A percentile compares a stretch with the other conserved stretches of the same genome.
Conservation (phyloP, 805 yeast species). For the Candida cerambycidarum region DNA sequence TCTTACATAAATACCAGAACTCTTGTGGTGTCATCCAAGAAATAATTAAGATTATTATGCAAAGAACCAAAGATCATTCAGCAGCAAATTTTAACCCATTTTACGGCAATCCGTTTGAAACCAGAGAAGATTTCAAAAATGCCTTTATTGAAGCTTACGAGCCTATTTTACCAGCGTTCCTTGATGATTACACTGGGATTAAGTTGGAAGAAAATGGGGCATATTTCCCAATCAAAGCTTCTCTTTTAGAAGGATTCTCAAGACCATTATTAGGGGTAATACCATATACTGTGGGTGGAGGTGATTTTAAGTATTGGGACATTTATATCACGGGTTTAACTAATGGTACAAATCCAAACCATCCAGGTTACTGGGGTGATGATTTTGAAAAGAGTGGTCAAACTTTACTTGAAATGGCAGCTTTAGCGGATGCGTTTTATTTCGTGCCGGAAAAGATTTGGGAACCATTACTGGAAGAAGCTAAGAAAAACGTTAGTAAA, state of each 20-base stretch:
- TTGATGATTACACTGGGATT: slow-evolving; percentile 16
- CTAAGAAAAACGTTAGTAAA: slow-evolving; percentile 17
- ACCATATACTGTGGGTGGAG: slow-evolving; percentile 22
- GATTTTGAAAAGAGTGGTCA: slow-evolving; percentile 15
- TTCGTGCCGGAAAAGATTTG: slow-evolving; percentile 24
- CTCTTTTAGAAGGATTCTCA: slow-evolving; percentile 27
- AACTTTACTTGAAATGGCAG: slow-evolving; percentile 29
- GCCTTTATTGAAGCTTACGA: slow-evolving; percentile 9
- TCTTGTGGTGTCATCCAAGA: too few relatives aligned
- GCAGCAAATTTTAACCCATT: slow-evolving; percentile 2
- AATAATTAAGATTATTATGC: too few relatives aligned
- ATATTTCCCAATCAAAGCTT: slow-evolving; percentile 20
- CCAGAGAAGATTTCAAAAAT: slow-evolving; percentile 8
- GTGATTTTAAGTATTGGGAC: slow-evolving; percentile 21
- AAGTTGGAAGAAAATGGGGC: slow-evolving; percentile 21
- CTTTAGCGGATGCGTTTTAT: slow-evolving; percentile 24
- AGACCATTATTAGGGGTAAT: slow-evolving; percentile 31
- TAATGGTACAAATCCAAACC: slow-evolving; percentile 26
- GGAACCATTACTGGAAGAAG: slow-evolving; percentile 23
- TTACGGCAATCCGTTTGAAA: slow-evolving; percentile 8
- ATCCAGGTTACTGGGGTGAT: slow-evolving; percentile 27
- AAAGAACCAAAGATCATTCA: too few relatives aligned
- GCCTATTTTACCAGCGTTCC: slow-evolving; percentile 14
- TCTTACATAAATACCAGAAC: too few relatives aligned
- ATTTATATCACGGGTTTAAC: slow-evolving; percentile 22